Evolutionary conservation across 495 filamentous ascomycete genomes (phyloP).

Genomic region (Neohortaea acidophila): DNA sequence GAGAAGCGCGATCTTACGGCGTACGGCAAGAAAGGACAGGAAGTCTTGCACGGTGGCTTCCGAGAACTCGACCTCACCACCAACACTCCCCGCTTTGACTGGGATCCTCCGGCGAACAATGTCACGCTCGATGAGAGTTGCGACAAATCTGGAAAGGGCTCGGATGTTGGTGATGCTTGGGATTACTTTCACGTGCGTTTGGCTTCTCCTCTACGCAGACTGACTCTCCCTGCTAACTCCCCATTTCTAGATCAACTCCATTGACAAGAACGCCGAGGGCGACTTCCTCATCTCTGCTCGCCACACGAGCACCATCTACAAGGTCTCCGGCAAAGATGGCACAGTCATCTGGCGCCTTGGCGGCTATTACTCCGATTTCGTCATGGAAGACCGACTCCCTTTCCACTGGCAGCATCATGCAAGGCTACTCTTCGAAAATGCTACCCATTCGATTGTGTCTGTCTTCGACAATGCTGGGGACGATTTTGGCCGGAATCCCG

Average conservation of each 20-base stretch:
- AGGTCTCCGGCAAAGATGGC: slow-evolving; percentile 44
- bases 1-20: too few species aligned
- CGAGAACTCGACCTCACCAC: slow-evolving; percentile 39
- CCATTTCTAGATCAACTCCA: slow-evolving; percentile 50
- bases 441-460: slow-evolving; percentile 36
- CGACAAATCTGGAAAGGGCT: slow-evolving; percentile 34
- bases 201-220: too few species aligned
- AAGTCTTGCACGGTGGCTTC: slow-evolving; percentile 36
- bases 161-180: slow-evolving; percentile 35
- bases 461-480: slow-evolving; percentile 44
- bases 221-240: too few species aligned
- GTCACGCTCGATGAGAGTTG: slow-evolving; percentile 31
- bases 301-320: slow-evolving; percentile 42
- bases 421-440: slow-evolving; percentile 37
- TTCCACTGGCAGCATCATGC: slow-evolving; percentile 53
- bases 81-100: slow-evolving; percentile 37
- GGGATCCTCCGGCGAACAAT: slow-evolving; percentile 37
- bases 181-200: slow-evolving; percentile 54
- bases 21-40: too few species aligned
- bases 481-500: slow-evolving; percentile 33
- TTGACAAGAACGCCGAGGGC: slow-evolving; percentile 42
- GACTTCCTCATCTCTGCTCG: slow-evolving; percentile 47
- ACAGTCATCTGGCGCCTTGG: slow-evolving; percentile 43
- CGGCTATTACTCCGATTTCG: slow-evolving; percentile 35
- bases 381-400: slow-evolving; percentile 35